These are phyloP conservation scores for Pseudopithomyces chartarum DNA, from an alignment of 2,329 filamentous ascomycete species.

Conservation along the genomic window DNA sequence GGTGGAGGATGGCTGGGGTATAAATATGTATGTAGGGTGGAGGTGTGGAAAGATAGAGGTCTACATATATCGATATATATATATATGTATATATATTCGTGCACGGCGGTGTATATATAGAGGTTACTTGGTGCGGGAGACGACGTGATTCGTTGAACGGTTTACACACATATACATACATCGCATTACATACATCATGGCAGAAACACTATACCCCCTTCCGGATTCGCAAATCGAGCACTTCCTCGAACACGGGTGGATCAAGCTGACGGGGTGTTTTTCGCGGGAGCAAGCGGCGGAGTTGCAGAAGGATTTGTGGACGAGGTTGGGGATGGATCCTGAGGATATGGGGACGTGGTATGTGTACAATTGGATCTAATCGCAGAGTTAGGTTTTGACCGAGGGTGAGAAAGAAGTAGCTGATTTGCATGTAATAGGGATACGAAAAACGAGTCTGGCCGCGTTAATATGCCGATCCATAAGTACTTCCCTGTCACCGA, in stretches of 20 bases:
- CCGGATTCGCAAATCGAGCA: conserved; percentile 55
- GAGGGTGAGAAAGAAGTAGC: not conserved
- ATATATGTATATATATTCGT: too few species aligned
- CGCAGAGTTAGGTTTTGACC: too few species aligned
- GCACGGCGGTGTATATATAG: too few species aligned
- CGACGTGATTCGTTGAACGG: too few species aligned
- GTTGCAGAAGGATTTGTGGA: conserved; percentile 62
- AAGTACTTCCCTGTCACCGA: conserved; percentile 57
- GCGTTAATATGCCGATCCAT: conserved; percentile 69
- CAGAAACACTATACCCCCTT: conserved; percentile 42
- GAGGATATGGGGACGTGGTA: conserved; percentile 68
- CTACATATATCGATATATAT: too few species aligned
- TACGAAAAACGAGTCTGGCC: conserved; percentile 45
- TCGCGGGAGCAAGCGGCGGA: conserved; percentile 53
- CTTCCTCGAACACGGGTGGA: conserved; percentile 61
- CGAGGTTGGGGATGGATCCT: conserved; percentile 67
- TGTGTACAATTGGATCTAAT: not conserved
- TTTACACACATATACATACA: not conserved
- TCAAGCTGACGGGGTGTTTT: conserved; percentile 61
- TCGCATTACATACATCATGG: not conserved
- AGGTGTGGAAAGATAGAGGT: too few species aligned
- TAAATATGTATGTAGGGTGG: too few species aligned
- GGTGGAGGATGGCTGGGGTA: too few species aligned
- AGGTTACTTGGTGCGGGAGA: too few species aligned
- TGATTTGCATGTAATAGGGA: conserved; percentile 35